A percentile compares a stretch with the other conserved stretches of the same genome.
Evolutionary conservation across 2,329 filamentous ascomycete genomes (phyloP).

Genomic region (Dactylellina drechsleri): DNA sequence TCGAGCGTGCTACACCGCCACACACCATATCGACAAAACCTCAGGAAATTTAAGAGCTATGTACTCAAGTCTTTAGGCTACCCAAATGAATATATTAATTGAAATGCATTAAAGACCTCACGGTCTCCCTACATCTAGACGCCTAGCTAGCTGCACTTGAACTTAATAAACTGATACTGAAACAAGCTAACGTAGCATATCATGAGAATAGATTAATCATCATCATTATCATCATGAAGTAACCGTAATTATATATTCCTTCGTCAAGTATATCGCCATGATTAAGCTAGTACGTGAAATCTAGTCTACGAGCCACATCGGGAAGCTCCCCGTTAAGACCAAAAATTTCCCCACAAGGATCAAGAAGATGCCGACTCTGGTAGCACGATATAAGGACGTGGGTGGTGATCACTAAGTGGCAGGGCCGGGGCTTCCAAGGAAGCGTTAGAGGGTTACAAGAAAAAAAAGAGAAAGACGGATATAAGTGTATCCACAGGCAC

Average conservation of each 20-base stretch:
- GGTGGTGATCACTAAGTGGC: not conserved
- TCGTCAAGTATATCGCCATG: conserved; percentile 13
- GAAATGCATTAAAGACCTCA: too few relatives aligned
- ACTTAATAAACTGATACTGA: not conserved
- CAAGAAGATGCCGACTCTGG: too few relatives aligned
- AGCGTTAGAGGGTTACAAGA: not conserved
- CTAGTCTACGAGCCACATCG: conserved; percentile 9
- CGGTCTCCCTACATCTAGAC: too few relatives aligned
- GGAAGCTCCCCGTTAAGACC: not conserved
- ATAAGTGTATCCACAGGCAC: conserved; percentile 13
- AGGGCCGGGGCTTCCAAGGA: too few relatives aligned
- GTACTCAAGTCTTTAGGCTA: too few relatives aligned
- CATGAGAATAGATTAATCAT: not conserved
- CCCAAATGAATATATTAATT: too few relatives aligned
- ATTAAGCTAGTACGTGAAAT: conserved; percentile 1
- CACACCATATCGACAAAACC: too few relatives aligned
- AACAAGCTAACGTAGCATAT: not conserved
- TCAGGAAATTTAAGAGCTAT: too few relatives aligned
- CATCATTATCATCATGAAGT: not conserved
- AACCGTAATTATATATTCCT: conserved; percentile 9
- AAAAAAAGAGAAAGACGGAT: not conserved
- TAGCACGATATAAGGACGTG: conserved; percentile 5
- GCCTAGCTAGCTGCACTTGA: too few relatives aligned
- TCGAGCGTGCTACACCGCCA: too few relatives aligned
- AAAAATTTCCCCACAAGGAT: conserved; percentile 2